Conservation (phyloP, 768 basidiomycete genomes). For the Xanthoconium purpureum region DNA sequence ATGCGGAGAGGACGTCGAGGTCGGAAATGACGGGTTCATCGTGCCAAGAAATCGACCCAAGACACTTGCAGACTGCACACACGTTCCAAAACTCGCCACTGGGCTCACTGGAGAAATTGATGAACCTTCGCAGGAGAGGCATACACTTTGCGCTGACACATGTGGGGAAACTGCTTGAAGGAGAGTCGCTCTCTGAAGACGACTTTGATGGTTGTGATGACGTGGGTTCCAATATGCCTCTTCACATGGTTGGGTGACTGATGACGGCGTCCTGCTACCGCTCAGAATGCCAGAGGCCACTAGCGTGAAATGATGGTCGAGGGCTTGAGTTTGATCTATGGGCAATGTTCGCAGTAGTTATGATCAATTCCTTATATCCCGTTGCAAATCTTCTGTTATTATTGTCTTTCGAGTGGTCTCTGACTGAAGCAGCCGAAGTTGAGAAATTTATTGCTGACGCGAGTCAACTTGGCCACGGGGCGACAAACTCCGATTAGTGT, state of each 20-base stretch:
- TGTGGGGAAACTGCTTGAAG: conserved; percentile 39
- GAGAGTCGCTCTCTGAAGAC: conserved; percentile 15
- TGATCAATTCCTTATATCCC: background rate
- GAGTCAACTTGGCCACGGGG: too few relatives aligned
- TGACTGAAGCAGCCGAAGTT: too few relatives aligned
- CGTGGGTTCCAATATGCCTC: background rate
- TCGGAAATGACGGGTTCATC: conserved; percentile 23
- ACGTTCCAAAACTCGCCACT: conserved; percentile 38
- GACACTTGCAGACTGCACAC: conserved; percentile 3
- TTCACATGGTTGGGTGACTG: background rate
- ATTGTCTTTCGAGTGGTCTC: too few relatives aligned
- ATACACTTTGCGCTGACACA: conserved; percentile 38
- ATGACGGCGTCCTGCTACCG: background rate
- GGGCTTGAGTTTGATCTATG: background rate
- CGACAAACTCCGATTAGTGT: too few relatives aligned
- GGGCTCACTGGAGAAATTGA: conserved; percentile 17
- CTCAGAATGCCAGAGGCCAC: background rate
- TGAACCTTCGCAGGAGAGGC: conserved; percentile 38
- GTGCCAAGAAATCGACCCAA: conserved; percentile 15
- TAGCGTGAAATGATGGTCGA: background rate
- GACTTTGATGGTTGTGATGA: background rate
- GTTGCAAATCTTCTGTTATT: too few relatives aligned
- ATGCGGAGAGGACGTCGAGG: conserved; percentile 1
- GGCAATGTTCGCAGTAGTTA: background rate
- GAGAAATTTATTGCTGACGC: too few relatives aligned